Base-by-base conservation (phyloP, 2,329 filamentous ascomycete genomes). In the Beauveria bassiana region DNA sequence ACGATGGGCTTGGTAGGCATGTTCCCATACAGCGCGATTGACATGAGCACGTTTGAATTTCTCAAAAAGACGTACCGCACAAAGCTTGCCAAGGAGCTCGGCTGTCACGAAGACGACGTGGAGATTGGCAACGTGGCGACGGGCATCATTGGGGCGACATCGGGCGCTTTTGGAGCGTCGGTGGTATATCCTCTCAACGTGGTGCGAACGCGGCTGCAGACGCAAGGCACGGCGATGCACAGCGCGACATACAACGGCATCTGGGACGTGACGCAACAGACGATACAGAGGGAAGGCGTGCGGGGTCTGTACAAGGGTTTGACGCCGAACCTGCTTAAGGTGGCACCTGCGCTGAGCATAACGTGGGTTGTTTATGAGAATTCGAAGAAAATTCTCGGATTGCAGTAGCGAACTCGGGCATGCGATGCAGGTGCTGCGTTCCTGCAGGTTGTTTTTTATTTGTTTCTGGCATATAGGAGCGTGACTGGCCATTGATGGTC, bases 11-110 rank as follows among this genome's bases (percentile, higher is more conserved):
- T 99, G 4, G 78, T 97, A 56, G 95, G 95, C 72, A 97, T 98
- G 86, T 99, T 99, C 69, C 95, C 95, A 0, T 99, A 98, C 73
- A 93, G 92, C 47, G 95, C 95, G 55, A 96, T 99, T 70, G 95
- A 99, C 71, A 88, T 99, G 70, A 91, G 91, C 66, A 96, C 91
- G 0, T 99, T 98, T 70, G 95, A 99, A 75, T 86, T 95, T 63
- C 82, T 97, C 64, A 99, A 99, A 76, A 85, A 84, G 53, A 81
- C 81, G 8, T 86, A 96, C 65, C 83, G 88, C 40, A 77, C 77
- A 4, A 87, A 87, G 65, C 89, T 91, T 70, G 89, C 91, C 14
- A 86, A 84, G 62, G 76, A 81, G 40, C 75, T 84, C 10, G 85
- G 87, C 49, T 86, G 90, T 66, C 87, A 91, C 69, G 90, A 96